These are phyloP conservation scores for Trichoderma cornu-damae DNA, from an alignment of 2,329 filamentous ascomycete genomes.

Conservation along the genomic window DNA sequence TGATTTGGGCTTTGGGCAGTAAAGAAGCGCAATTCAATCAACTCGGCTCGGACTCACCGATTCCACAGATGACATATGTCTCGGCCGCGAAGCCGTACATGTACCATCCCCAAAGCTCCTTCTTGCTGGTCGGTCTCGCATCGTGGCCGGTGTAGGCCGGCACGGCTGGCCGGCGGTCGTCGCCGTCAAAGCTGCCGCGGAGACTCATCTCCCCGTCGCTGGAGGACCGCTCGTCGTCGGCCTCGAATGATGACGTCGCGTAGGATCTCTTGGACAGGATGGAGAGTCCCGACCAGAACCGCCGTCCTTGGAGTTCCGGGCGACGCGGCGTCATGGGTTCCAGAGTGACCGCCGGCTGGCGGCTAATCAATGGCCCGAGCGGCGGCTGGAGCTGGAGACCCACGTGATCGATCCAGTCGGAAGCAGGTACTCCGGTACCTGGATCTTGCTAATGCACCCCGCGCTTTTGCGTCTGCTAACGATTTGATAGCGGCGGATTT, in stretches of 20 bases:
- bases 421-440: constrained; percentile 12
- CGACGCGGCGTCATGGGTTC: constrained; percentile 29
- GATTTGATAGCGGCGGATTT: neutral
- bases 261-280: constrained; percentile 53
- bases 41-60: constrained; percentile 49
- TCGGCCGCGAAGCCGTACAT: constrained; percentile 94
- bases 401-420: constrained; percentile 15
- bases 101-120: constrained; percentile 92
- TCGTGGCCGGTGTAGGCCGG: constrained; percentile 76
- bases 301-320: constrained; percentile 38
- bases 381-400: neutral
- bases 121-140: constrained; percentile 76
- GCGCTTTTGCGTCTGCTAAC: constrained; percentile 3
- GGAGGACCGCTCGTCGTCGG: constrained; percentile 62
- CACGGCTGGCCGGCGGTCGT: constrained; percentile 30
- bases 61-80: constrained; percentile 82
- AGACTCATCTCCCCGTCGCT: constrained; percentile 32
- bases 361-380: neutral
- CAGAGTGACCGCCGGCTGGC: neutral
- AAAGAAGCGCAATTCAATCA: constrained; percentile 18
- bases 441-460: constrained; percentile 14
- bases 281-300: constrained; percentile 47
- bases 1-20: no score
- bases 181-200: constrained; percentile 35
- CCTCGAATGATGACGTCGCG: constrained; percentile 57